Conservation (phyloP, 352 stramenopile genomes). For the Globisporangium barbulae region DNA sequence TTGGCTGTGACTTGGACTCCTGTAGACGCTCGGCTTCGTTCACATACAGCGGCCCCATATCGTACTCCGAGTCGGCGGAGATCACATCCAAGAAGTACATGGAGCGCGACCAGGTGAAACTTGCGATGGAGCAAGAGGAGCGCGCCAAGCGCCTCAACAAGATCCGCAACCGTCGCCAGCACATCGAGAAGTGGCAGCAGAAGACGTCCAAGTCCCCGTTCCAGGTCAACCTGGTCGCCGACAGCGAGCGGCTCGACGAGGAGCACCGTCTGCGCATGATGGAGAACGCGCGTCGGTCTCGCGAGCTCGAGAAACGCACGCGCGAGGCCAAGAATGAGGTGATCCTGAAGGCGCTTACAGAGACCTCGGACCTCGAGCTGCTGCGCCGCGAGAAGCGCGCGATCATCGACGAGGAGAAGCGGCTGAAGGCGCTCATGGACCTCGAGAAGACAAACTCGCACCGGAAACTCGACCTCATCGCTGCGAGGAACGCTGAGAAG, state of each 20-base stretch:
- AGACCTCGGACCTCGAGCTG: conserved; percentile 89
- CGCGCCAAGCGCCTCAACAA: conserved; percentile 53
- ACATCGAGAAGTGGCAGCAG: conserved; percentile 84
- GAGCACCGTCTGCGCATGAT: conserved; percentile 77
- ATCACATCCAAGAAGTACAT: conserved; percentile 83
- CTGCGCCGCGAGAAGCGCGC: conserved; percentile 92
- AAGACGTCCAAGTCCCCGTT: conserved; percentile 91
- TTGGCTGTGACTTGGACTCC: background rate
- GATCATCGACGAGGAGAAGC: conserved; percentile 93
- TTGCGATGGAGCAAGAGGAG: conserved; percentile 61
- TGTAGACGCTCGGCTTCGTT: conserved; percentile 25
- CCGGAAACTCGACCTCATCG: conserved; percentile 89
- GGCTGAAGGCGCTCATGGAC: conserved; percentile 91
- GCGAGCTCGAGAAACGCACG: conserved; percentile 69
- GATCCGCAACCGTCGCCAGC: conserved; percentile 50
- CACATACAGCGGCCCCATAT: conserved; percentile 27
- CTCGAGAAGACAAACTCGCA: conserved; percentile 93
- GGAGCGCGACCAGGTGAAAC: conserved; percentile 61
- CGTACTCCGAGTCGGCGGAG: conserved; percentile 58
- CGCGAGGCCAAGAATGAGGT: conserved; percentile 92
- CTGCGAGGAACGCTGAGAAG: conserved; percentile 89
- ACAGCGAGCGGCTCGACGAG: conserved; percentile 93
- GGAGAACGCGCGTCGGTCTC: conserved; percentile 62
- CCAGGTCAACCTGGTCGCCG: conserved; percentile 91
- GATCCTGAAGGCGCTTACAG: conserved; percentile 88